Evolutionary conservation across 1,284 basidiomycete species (phyloP).

Genomic region (Rhizoctonia solani): DNA sequence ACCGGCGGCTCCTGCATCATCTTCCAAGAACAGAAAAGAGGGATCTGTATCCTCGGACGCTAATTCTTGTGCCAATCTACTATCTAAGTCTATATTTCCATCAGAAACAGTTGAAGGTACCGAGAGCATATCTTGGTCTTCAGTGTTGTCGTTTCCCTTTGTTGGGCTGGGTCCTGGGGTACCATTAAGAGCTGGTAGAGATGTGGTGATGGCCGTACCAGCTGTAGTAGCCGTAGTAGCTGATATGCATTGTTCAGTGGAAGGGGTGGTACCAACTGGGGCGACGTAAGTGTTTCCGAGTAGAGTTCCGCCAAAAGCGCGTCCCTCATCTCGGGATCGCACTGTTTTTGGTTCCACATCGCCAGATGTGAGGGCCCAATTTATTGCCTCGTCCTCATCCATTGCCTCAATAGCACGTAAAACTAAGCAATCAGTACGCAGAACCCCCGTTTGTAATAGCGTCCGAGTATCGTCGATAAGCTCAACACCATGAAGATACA

Average conservation of each 20-base stretch:
- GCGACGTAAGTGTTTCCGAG: slow-evolving; percentile 48
- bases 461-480: slow-evolving; percentile 65
- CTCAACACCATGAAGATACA: slow-evolving; percentile 66
- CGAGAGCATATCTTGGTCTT: neutral
- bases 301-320: slow-evolving; percentile 68
- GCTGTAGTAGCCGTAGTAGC: neutral
- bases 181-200: too few relatives aligned
- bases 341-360: slow-evolving; percentile 44
- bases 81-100: neutral
- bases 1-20: neutral
- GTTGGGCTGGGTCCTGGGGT: neutral
- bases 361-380: slow-evolving; percentile 57
- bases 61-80: neutral
- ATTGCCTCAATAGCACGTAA: slow-evolving; percentile 52
- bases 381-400: slow-evolving; percentile 60
- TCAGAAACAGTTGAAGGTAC: neutral
- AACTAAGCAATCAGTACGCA: slow-evolving; percentile 67
- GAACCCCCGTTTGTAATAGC: slow-evolving; percentile 61
- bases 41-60: slow-evolving; percentile 36
- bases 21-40: slow-evolving; percentile 2
- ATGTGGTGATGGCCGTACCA: neutral
- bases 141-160: neutral
- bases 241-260: neutral
- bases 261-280: neutral
- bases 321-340: slow-evolving; percentile 59